Conservation (phyloP, 2,329 filamentous ascomycete genomes). For the Leptographium procerum region DNA sequence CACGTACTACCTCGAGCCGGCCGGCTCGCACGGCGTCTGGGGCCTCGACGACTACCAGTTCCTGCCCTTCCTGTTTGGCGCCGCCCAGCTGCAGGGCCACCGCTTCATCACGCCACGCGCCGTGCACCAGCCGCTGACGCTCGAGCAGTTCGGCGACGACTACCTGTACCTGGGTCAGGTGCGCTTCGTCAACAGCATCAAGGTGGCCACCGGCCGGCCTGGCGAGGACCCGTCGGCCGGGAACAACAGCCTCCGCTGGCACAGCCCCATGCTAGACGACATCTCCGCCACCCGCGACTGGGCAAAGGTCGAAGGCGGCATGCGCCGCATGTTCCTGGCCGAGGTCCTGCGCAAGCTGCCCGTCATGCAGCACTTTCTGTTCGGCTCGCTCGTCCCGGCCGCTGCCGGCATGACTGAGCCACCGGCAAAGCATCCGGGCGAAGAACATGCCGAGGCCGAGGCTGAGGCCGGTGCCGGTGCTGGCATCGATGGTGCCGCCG, state of each 20-base stretch:
- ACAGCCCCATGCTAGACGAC: conserved; percentile 96
- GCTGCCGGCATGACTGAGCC: conserved; percentile 68
- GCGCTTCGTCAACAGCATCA: conserved; percentile 87
- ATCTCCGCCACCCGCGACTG: conserved; percentile 85
- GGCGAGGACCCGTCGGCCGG: not conserved
- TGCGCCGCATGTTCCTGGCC: conserved; percentile 92
- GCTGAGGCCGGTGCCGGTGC: conserved; percentile 38
- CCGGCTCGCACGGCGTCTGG: conserved; percentile 96
- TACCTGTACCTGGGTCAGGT: conserved; percentile 92
- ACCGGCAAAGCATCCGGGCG: conserved; percentile 29
- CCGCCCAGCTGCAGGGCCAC: conserved; percentile 79
- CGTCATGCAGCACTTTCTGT: conserved; percentile 98
- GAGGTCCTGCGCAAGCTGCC: conserved; percentile 90
- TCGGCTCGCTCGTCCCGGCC: conserved; percentile 75
- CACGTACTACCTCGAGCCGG: conserved; percentile 93
- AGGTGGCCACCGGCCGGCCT: conserved; percentile 28
- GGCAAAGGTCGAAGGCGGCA: conserved; percentile 86
- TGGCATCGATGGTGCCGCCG: too few relatives aligned
- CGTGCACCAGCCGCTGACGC: conserved; percentile 77
- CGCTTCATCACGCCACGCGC: conserved; percentile 64
- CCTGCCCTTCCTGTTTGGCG: conserved; percentile 87
- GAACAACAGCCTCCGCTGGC: conserved; percentile 88
- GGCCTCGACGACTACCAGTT: conserved; percentile 97
- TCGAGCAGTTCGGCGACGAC: conserved; percentile 76
- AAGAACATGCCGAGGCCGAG: conserved; percentile 37